phyloP scores from a whole-genome alignment of 2,329 filamentous ascomycete species.

The Fusarium sp. region DNA sequence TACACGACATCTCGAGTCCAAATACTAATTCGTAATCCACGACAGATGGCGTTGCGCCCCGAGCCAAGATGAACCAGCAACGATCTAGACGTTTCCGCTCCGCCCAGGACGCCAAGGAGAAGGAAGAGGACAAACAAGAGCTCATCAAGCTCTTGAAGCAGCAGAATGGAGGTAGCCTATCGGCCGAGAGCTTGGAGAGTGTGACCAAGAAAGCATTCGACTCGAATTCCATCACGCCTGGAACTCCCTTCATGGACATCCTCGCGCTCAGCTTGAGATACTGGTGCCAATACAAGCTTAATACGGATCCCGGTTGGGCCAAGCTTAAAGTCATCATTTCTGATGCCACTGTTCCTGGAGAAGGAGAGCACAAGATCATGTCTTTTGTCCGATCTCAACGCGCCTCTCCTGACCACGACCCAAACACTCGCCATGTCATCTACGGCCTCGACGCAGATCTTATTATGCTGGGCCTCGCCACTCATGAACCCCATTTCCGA shows the following conservation, averaged over 20 bases:
- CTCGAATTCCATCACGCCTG: constrained; percentile 86
- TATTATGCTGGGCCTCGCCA: constrained; percentile 97
- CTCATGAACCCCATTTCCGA: constrained; percentile 96
- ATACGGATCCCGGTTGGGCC: constrained; percentile 95
- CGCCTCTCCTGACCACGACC: constrained; percentile 88
- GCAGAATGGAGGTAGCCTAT: constrained; percentile 74
- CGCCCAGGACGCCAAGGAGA: constrained; percentile 93
- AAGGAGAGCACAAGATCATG: constrained; percentile 99
- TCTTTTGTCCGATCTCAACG: constrained; percentile 95
- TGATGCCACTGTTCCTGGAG: constrained; percentile 95
- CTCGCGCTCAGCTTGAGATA: constrained; percentile 90
- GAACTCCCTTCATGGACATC: constrained; percentile 98
- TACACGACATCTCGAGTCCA: no score
- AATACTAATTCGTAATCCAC: constrained; percentile 41
- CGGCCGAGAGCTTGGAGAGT: constrained; percentile 70
- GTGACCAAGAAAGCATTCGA: constrained; percentile 92
- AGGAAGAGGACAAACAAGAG: constrained; percentile 90
- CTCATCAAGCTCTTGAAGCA: constrained; percentile 85
- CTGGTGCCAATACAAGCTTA: constrained; percentile 98
- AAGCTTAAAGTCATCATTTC: constrained; percentile 98
- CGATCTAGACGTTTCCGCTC: constrained; percentile 94
- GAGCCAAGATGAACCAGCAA: constrained; percentile 99
- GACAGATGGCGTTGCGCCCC: constrained; percentile 91
- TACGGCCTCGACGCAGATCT: constrained; percentile 98
- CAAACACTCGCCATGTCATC: constrained; percentile 97